Conservation (phyloP, 352 stramenopile genomes). For the Plasmopara halstedii region DNA sequence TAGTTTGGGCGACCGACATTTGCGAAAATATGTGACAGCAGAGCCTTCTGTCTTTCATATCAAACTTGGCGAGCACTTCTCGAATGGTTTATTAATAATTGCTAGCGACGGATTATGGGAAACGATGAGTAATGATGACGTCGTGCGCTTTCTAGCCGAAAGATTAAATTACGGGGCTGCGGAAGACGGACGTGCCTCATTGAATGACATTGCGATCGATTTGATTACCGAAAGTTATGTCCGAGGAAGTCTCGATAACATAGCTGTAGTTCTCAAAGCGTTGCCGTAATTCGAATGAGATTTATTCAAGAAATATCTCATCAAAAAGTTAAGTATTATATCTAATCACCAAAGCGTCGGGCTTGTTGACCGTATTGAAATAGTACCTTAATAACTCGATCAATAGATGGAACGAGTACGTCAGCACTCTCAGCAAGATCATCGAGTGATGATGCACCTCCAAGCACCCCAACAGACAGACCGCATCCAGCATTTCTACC, state of each 20-base stretch:
- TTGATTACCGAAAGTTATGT: constrained; percentile 91
- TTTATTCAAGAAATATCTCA: neutral
- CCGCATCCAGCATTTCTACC: constrained; percentile 68
- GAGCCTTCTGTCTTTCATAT: constrained; percentile 68
- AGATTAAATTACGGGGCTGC: neutral
- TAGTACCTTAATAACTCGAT: constrained; percentile 70
- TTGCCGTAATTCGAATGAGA: constrained; percentile 3
- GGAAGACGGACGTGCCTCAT: constrained; percentile 20
- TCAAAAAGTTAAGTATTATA: too few relatives aligned
- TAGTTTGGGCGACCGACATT: constrained; percentile 86
- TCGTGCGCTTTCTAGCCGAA: constrained; percentile 39
- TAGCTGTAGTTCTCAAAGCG: constrained; percentile 69
- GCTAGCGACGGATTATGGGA: constrained; percentile 78
- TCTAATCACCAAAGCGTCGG: constrained; percentile 46
- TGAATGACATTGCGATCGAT: constrained; percentile 70
- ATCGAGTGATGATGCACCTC: constrained; percentile 70
- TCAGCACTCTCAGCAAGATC: constrained; percentile 78
- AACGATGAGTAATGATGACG: constrained; percentile 47
- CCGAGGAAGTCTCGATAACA: constrained; percentile 92
- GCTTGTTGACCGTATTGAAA: constrained; percentile 81
- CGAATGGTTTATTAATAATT: constrained; percentile 33
- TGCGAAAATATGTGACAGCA: constrained; percentile 75
- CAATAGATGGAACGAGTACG: constrained; percentile 72
- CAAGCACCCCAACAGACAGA: constrained; percentile 70
- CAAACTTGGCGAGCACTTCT: constrained; percentile 6